Conservation (phyloP, 352 stramenopile genomes). For the Globisporangium spinosum region DNA sequence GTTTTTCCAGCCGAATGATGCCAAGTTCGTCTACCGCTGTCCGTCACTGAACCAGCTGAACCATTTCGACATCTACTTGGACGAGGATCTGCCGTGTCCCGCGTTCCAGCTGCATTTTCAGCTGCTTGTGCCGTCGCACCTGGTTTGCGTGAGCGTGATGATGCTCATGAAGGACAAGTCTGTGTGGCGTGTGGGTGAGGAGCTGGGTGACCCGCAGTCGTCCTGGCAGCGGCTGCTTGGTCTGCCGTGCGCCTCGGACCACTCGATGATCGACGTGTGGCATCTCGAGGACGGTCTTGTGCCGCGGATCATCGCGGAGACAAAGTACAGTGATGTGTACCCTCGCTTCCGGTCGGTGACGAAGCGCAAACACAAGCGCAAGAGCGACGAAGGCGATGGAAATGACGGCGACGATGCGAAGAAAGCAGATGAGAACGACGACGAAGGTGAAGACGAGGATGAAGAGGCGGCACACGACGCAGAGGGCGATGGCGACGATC, state of each 20-base stretch:
- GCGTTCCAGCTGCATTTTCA: constrained; percentile 52
- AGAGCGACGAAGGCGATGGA: constrained; percentile 30
- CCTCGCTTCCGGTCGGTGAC: constrained; percentile 51
- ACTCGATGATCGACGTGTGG: constrained; percentile 76
- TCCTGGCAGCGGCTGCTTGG: constrained; percentile 63
- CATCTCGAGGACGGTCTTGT: constrained; percentile 50
- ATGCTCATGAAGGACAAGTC: constrained; percentile 30
- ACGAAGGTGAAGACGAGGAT: constrained; percentile 54
- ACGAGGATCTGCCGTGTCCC: constrained; percentile 41
- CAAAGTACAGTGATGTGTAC: constrained; percentile 57
- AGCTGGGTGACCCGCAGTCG: constrained; percentile 36
- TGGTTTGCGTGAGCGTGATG: constrained; percentile 52
- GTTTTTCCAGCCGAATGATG: constrained; percentile 50
- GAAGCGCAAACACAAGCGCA: constrained; percentile 35
- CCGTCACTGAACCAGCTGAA: constrained; percentile 53
- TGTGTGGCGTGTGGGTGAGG: constrained; percentile 11
- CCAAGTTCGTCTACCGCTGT: constrained; percentile 56
- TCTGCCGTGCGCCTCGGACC: constrained; percentile 45
- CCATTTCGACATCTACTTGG: constrained; percentile 62
- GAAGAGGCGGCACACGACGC: constrained; percentile 28
- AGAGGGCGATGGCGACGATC: constrained; percentile 40
- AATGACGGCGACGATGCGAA: constrained; percentile 44
- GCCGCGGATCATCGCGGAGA: constrained; percentile 55
- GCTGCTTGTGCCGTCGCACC: constrained; percentile 35
- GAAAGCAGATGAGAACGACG: constrained; percentile 49